These are phyloP conservation scores for Emergomyces pasteurianus DNA, from an alignment of 2,329 filamentous ascomycete species.

Conservation along the genomic window DNA sequence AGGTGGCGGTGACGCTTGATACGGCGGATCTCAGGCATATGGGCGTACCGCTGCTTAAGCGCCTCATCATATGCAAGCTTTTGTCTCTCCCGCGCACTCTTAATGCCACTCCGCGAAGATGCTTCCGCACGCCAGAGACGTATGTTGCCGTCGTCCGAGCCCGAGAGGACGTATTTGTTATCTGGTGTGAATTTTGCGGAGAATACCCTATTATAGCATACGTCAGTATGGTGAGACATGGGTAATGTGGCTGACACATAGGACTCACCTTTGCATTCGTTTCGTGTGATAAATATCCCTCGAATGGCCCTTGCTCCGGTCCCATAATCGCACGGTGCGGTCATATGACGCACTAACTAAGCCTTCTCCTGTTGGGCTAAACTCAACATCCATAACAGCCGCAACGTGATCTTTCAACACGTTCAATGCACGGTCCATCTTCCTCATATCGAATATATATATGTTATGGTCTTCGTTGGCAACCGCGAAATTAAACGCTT, in stretches of 20 bases:
- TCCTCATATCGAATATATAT: slow-evolving; percentile 89
- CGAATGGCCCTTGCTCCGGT: slow-evolving; percentile 65
- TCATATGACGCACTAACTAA: slow-evolving; percentile 84
- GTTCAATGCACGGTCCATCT: slow-evolving; percentile 76
- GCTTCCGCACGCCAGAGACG: slow-evolving; percentile 83
- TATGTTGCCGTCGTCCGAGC: slow-evolving; percentile 86
- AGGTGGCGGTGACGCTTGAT: slow-evolving; percentile 87
- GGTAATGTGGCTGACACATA: background rate
- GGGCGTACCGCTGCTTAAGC: slow-evolving; percentile 68
- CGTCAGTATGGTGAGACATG: background rate
- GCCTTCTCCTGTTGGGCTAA: slow-evolving; percentile 86
- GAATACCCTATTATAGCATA: slow-evolving; percentile 51
- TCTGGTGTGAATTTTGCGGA: slow-evolving; percentile 77
- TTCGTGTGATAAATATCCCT: slow-evolving; percentile 96
- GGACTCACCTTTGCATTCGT: slow-evolving; percentile 65
- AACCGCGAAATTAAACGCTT: slow-evolving; percentile 87
- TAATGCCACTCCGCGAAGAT: slow-evolving; percentile 70
- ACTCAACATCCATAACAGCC: slow-evolving; percentile 94
- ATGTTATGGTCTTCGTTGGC: slow-evolving; percentile 92
- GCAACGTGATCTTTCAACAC: slow-evolving; percentile 80
- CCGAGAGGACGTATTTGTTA: slow-evolving; percentile 76
- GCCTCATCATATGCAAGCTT: slow-evolving; percentile 87
- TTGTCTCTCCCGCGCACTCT: slow-evolving; percentile 71
- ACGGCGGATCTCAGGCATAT: slow-evolving; percentile 91
- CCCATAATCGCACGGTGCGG: slow-evolving; percentile 77